Conservation (phyloP, 1,284 basidiomycete genomes). For the Cutaneotrichosporon spelunceum region DNA sequence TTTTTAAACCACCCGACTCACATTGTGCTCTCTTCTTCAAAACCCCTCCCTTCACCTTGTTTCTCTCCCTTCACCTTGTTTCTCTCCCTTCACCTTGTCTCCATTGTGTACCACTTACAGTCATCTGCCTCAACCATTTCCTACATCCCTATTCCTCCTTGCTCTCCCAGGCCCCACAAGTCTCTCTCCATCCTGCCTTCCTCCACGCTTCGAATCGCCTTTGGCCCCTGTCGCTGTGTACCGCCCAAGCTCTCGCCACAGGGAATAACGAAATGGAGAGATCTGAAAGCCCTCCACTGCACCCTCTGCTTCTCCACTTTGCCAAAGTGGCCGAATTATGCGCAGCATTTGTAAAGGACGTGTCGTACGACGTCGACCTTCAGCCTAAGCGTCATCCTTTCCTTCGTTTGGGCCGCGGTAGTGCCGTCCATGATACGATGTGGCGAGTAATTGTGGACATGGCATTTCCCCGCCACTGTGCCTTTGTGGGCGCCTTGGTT, state of each 20-base stretch:
- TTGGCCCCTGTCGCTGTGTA: background rate
- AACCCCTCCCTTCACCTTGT: too few relatives aligned
- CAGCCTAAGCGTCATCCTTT: conserved; percentile 4
- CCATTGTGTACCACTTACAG: too few relatives aligned
- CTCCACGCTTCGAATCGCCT: background rate
- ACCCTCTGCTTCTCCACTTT: background rate
- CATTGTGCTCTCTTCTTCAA: too few relatives aligned
- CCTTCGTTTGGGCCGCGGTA: background rate
- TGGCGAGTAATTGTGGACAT: background rate
- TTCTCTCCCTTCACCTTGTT: too few relatives aligned
- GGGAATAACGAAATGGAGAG: background rate
- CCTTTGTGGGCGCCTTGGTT: conserved; percentile 11
- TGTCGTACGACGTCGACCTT: background rate
- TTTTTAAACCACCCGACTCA: too few relatives aligned
- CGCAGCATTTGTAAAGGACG: background rate
- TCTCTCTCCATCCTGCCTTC: background rate
- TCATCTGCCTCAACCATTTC: too few relatives aligned
- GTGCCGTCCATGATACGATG: background rate
- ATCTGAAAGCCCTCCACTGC: background rate
- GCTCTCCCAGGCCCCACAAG: too few relatives aligned
- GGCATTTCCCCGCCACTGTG: conserved; percentile 10
- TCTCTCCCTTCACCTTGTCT: too few relatives aligned
- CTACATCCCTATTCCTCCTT: too few relatives aligned
- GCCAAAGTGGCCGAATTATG: background rate
- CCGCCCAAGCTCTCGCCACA: background rate